These are phyloP conservation scores for Sclerotinia minor DNA, from an alignment of 2,329 filamentous ascomycete species.

Conservation along the genomic window DNA sequence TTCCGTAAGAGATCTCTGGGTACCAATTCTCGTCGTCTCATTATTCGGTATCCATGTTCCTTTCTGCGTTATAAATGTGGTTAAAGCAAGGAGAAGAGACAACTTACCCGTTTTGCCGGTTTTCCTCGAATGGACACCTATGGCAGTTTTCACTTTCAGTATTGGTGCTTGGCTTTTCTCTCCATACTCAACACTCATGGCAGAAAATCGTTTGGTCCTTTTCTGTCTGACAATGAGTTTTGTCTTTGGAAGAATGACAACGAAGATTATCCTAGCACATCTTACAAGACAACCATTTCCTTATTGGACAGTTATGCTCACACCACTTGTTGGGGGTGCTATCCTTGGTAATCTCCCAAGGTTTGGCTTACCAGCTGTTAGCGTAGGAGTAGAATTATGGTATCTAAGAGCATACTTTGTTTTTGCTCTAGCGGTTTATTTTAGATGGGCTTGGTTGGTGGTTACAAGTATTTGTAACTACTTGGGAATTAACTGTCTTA, in stretches of 20 bases:
- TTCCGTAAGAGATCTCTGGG: conserved; percentile 86
- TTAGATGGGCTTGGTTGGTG: conserved; percentile 87
- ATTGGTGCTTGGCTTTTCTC: conserved; percentile 86
- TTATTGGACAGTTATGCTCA: conserved; percentile 91
- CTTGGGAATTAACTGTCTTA: conserved; percentile 91
- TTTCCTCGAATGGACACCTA: conserved; percentile 92
- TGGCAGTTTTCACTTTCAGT: conserved; percentile 74
- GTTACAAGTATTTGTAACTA: conserved; percentile 89
- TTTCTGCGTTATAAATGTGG: conserved; percentile 85
- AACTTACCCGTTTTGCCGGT: conserved; percentile 76
- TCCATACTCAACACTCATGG: conserved; percentile 77
- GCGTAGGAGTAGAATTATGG: conserved; percentile 65
- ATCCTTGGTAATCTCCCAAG: conserved; percentile 78
- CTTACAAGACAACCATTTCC: conserved; percentile 92
- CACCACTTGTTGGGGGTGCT: conserved; percentile 82
- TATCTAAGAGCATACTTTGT: conserved; percentile 85
- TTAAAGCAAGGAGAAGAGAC: conserved; percentile 69
- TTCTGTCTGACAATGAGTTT: conserved; percentile 95
- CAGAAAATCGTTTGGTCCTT: conserved; percentile 83
- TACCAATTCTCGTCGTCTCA: conserved; percentile 65
- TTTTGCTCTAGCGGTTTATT: conserved; percentile 84
- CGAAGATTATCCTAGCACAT: conserved; percentile 97
- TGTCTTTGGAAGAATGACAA: conserved; percentile 96
- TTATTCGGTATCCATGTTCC: conserved; percentile 77
- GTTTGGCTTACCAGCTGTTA: conserved; percentile 68